Conservation (phyloP, 2,329 filamentous ascomycete genomes). For the Trichoderma atrobrunneum region DNA sequence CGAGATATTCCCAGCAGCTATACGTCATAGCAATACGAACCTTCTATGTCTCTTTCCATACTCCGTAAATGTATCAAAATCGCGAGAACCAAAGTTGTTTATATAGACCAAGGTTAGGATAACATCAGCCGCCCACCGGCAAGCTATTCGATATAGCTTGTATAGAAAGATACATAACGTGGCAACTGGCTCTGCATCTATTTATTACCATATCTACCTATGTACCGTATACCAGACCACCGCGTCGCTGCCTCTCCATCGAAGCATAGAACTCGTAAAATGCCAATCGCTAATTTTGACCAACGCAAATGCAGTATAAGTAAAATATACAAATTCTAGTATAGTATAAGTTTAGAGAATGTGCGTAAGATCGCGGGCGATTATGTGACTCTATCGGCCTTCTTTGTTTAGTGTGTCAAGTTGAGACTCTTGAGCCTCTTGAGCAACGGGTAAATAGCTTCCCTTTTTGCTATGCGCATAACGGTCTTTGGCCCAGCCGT, state of each 20-base stretch:
- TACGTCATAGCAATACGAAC: background rate
- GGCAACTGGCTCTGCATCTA: background rate
- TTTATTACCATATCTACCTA: background rate
- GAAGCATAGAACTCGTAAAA: background rate
- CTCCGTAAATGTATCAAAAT: background rate
- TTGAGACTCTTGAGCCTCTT: background rate
- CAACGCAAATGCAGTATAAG: background rate
- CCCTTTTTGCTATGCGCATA: constrained; percentile 8
- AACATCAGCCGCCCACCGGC: background rate
- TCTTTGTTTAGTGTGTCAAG: background rate
- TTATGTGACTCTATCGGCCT: background rate
- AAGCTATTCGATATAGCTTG: background rate
- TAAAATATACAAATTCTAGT: background rate
- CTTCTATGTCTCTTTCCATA: background rate
- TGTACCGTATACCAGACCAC: background rate
- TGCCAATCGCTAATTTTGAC: background rate
- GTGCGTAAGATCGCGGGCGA: background rate
- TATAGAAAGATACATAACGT: no score
- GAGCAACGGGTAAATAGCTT: constrained; percentile 10
- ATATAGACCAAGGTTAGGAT: background rate
- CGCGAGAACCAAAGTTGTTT: background rate
- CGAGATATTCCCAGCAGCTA: background rate
- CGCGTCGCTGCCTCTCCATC: background rate
- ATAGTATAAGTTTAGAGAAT: background rate
- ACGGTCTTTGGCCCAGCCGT: constrained; percentile 10